phyloP scores from a whole-genome alignment of 768 basidiomycete genomes.

The Tylopilus plumbeoviolaceoides region DNA sequence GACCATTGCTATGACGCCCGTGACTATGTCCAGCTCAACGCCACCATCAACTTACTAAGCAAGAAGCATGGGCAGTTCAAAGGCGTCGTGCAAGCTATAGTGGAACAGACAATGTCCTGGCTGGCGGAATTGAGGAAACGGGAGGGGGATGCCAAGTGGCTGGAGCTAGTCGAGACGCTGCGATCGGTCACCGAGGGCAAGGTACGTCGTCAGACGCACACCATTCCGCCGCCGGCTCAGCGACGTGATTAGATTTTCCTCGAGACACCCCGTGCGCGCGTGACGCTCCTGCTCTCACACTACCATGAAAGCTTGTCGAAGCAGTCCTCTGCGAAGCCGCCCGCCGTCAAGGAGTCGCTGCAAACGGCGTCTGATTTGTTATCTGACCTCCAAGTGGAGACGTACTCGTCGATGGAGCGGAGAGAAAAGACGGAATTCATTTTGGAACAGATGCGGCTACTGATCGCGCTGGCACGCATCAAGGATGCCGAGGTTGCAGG shows the following conservation, averaged over 20 bases:
- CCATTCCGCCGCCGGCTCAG: background rate
- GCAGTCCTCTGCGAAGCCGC: conserved; percentile 37
- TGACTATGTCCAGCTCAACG: conserved; percentile 69
- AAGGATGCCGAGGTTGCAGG: conserved; percentile 66
- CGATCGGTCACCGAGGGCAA: conserved; percentile 95
- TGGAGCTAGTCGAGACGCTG: conserved; percentile 86
- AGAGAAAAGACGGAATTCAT: conserved; percentile 98
- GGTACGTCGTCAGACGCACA: conserved; percentile 42
- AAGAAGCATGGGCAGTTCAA: conserved; percentile 99
- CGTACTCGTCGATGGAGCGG: conserved; percentile 97
- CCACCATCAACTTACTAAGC: conserved; percentile 62
- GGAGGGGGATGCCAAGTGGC: conserved; percentile 71
- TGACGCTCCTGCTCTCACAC: conserved; percentile 81
- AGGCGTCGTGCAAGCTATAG: conserved; percentile 84
- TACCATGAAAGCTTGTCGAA: conserved; percentile 74
- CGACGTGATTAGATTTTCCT: conserved; percentile 72
- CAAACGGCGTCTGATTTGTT: conserved; percentile 89
- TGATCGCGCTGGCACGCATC: conserved; percentile 69
- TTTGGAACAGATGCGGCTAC: conserved; percentile 92
- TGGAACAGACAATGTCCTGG: conserved; percentile 82
- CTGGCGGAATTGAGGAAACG: conserved; percentile 67
- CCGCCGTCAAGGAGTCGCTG: conserved; percentile 57
- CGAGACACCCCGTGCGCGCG: conserved; percentile 92
- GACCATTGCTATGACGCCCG: conserved; percentile 69
- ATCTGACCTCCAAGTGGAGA: conserved; percentile 95